phyloP scores from a whole-genome alignment of 148 eudicot genomes.

The Dysphania ambrosioides region DNA sequence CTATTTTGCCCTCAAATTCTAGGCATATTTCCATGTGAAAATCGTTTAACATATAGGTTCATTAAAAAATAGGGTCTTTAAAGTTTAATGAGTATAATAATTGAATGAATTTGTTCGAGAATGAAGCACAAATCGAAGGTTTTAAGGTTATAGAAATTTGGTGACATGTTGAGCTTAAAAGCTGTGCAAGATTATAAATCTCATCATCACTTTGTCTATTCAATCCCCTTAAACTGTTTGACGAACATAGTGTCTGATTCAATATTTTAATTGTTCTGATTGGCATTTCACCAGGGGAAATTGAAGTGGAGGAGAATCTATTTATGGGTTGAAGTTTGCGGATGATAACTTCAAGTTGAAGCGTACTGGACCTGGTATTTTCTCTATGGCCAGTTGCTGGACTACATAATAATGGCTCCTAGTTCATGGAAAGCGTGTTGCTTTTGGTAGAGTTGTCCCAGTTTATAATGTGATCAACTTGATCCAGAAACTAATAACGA shows the following conservation, averaged over 20 bases:
- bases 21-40: neutral
- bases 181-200: slow-evolving; percentile 33
- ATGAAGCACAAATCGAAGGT: slow-evolving; percentile 40
- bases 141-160: slow-evolving; percentile 17
- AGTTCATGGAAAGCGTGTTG: slow-evolving; percentile 77
- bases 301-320: slow-evolving; percentile 88
- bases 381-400: slow-evolving; percentile 85
- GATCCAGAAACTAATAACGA: slow-evolving; percentile 45
- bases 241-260: slow-evolving; percentile 9
- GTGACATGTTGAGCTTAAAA: slow-evolving; percentile 42
- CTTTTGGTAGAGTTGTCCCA: slow-evolving; percentile 65
- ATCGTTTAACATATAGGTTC: neutral
- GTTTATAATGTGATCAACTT: slow-evolving; percentile 52
- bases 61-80: neutral
- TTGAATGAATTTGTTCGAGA: slow-evolving; percentile 1
- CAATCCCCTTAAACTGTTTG: slow-evolving; percentile 16
- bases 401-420: slow-evolving; percentile 63
- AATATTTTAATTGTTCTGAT: too few relatives aligned
- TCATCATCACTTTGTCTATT: slow-evolving; percentile 2
- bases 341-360: slow-evolving; percentile 73
- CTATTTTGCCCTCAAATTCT: too few relatives aligned
- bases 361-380: slow-evolving; percentile 59
- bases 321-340: slow-evolving; percentile 62
- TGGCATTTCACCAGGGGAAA: slow-evolving; percentile 80
- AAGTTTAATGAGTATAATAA: neutral